Evolutionary conservation across 1,139 yeast genomes (phyloP).

Genomic region (Suhomyces bribrorum): DNA sequence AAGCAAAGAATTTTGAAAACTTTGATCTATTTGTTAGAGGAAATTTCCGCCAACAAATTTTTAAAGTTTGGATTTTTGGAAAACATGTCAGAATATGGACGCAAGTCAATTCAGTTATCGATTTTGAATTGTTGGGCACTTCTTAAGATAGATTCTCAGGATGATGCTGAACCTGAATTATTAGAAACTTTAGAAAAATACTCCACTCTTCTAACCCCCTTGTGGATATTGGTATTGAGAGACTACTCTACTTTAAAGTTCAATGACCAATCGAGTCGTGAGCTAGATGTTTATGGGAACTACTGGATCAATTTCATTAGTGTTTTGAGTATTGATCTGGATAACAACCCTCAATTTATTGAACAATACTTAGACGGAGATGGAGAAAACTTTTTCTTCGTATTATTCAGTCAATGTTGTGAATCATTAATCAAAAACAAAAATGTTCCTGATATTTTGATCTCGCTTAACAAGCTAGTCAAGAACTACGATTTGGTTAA

Average conservation of each 20-base stretch:
- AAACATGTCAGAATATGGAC: slow-evolving; percentile 52
- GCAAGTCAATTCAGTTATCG: slow-evolving; percentile 65
- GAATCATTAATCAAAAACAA: slow-evolving; percentile 60
- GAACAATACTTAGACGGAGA: slow-evolving; percentile 56
- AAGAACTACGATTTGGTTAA: slow-evolving; percentile 59
- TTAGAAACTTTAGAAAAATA: slow-evolving; percentile 56
- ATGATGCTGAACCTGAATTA: slow-evolving; percentile 33
- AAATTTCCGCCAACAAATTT: slow-evolving; percentile 49
- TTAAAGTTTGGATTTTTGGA: slow-evolving; percentile 46
- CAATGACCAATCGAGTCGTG: slow-evolving; percentile 49
- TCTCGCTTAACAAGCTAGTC: slow-evolving; percentile 58
- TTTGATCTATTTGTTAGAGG: slow-evolving; percentile 67
- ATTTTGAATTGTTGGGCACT: slow-evolving; percentile 90
- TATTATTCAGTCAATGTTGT: slow-evolving; percentile 80
- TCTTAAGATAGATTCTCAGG: slow-evolving; percentile 53
- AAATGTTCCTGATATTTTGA: slow-evolving; percentile 46
- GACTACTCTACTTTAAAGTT: slow-evolving; percentile 74
- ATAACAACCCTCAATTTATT: slow-evolving; percentile 48
- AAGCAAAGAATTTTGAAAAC: slow-evolving; percentile 67
- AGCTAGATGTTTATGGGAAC: slow-evolving; percentile 56
- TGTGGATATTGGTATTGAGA: slow-evolving; percentile 77
- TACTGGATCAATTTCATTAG: slow-evolving; percentile 82
- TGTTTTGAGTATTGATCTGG: slow-evolving; percentile 70
- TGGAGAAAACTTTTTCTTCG: slow-evolving; percentile 73
- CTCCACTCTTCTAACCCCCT: slow-evolving; percentile 60